Evolutionary conservation across 208 protist genomes (phyloP), one percentile per base, ranked within the genome.

Genomic region (Jaenimonas drosophilae): DNA sequence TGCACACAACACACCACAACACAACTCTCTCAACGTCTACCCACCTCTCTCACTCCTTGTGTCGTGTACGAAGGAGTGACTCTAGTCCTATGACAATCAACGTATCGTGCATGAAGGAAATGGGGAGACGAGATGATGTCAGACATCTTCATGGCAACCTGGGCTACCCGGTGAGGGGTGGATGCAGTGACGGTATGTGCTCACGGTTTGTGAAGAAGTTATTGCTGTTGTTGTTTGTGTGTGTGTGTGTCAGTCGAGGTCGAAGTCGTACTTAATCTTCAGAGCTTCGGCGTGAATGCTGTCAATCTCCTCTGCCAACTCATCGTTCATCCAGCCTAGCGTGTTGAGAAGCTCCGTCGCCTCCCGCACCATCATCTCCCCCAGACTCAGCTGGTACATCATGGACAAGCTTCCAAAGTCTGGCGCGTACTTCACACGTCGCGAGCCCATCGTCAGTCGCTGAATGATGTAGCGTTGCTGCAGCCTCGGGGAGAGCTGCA

Each of bases 331-430:
- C 79, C 77, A 91, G 19, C 62, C 76, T 30, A 88, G 64, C 46
- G 84, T 63, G 4, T 36, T 24, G 33, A 94, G 49, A 59, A 89
- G 59, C 31, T 26, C 30, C 48, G 87, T 79, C 29, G 72, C 70
- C 39, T 94, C 86, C 21, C 45, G 60, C 24, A 94, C 46, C 78
- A 87, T 87, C 28, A 65, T 26, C 70, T 85, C 80, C 2, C 80
- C 85, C 3, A 88, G 48, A 38, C 88, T 85, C 12, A 93, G 64
- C 49, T 93, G 78, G 19, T 74, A 54, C 86, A 94, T 94, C 81
- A 89, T 90, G 37, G 70, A 58, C 5, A 85, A 42, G 33, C 80
- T 73, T 11, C 85, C 80, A 43, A 83, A 93, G 63, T 93, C 80
- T 2, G 55, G 40, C 7, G 81, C 76, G 42, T 76, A 88, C 24